These are phyloP conservation scores for Magnusiomyces suaveolens DNA, from an alignment of 1,139 yeast genomes.

Conservation along the genomic window DNA sequence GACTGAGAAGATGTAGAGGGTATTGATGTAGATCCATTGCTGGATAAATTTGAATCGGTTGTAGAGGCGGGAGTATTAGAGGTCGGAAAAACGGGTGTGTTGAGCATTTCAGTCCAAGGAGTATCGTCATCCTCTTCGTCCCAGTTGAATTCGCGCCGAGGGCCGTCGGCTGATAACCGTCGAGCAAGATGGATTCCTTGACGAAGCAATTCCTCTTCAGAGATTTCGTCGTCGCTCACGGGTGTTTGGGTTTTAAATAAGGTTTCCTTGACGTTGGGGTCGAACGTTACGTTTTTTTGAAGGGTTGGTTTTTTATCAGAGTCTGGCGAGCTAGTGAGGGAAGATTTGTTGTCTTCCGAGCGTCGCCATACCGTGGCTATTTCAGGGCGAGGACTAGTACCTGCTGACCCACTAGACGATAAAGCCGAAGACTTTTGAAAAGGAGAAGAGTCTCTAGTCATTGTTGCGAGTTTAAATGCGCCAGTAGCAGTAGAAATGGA, in stretches of 20 bases:
- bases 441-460: constrained; percentile 12
- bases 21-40: too few species aligned
- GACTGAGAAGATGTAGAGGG: too few species aligned
- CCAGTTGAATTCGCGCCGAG: constrained; percentile 31
- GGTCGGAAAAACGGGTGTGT: background rate
- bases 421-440: background rate
- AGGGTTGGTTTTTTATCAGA: background rate
- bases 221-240: constrained; percentile 8
- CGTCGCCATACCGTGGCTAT: constrained; percentile 7
- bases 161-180: constrained; percentile 24
- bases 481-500: constrained; percentile 28
- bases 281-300: constrained; percentile 6
- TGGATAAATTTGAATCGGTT: too few species aligned
- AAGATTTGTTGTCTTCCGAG: background rate
- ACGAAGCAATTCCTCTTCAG: constrained; percentile 32
- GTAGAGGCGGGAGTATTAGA: background rate
- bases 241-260: constrained; percentile 6
- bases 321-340: background rate
- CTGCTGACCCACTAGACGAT: background rate
- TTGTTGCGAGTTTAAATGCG: constrained; percentile 29
- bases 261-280: constrained; percentile 8
- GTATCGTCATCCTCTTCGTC: constrained; percentile 35
- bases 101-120: background rate
- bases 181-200: constrained; percentile 32
- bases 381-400: constrained; percentile 2